phyloP scores from a whole-genome alignment of 495 filamentous ascomycete genomes.

The Platismatia glauca region DNA sequence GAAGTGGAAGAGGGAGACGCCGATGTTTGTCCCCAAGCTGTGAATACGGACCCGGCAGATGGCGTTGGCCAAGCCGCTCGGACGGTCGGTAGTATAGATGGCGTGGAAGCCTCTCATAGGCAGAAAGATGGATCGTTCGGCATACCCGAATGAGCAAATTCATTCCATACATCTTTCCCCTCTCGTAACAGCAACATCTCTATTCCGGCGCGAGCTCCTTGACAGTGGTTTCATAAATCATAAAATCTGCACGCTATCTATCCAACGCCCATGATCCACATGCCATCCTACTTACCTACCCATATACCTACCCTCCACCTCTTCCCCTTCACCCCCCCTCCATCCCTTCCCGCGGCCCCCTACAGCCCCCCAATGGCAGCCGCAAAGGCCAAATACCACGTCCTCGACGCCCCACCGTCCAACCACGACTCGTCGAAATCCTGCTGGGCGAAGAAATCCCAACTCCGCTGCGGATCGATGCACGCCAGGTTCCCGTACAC shows the following conservation, averaged over 20 bases:
- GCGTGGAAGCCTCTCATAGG: background rate
- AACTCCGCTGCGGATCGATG: slow-evolving; percentile 60
- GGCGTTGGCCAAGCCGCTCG: background rate
- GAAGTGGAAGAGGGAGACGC: slow-evolving; percentile 57
- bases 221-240: background rate
- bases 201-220: background rate
- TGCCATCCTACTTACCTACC: background rate
- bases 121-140: background rate
- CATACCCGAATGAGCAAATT: background rate
- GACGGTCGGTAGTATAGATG: background rate
- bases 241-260: background rate
- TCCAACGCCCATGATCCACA: background rate
- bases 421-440: slow-evolving; percentile 64
- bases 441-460: slow-evolving; percentile 59
- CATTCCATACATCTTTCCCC: background rate
- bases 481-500: slow-evolving; percentile 75
- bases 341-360: background rate
- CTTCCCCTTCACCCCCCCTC: background rate
- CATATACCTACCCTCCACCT: slow-evolving; percentile 1
- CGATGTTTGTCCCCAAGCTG: slow-evolving; percentile 55
- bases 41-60: background rate
- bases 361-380: slow-evolving; percentile 36
- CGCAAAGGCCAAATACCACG: slow-evolving; percentile 81
- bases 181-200: background rate
- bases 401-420: slow-evolving; percentile 77